Conservation (phyloP, 495 filamentous ascomycete genomes). For the Xylaria telfairii region DNA sequence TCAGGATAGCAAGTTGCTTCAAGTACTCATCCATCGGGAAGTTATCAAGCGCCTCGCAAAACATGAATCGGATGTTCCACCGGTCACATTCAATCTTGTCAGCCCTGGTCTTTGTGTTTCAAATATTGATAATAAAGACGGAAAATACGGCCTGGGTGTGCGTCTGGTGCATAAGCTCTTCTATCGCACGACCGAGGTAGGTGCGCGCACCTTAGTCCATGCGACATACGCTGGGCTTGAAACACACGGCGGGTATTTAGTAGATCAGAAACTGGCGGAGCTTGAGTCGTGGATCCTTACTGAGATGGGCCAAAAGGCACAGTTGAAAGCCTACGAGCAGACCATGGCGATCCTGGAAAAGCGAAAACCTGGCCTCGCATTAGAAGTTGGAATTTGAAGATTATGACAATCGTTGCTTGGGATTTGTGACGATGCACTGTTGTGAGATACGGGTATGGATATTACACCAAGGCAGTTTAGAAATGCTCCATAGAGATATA, state of each 20-base stretch:
- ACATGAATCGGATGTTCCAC: background rate
- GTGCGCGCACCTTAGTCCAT: constrained; percentile 1
- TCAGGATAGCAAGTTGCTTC: constrained; percentile 10
- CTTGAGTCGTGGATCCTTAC: constrained; percentile 17
- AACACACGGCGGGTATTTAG: constrained; percentile 16
- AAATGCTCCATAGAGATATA: background rate
- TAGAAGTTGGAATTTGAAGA: background rate
- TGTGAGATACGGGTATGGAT: background rate
- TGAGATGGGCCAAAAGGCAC: constrained; percentile 12
- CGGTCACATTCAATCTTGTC: constrained; percentile 1
- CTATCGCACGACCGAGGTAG: constrained; percentile 17
- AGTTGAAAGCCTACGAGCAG: constrained; percentile 20
- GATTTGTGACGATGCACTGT: background rate
- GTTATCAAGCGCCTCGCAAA: background rate
- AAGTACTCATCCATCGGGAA: constrained; percentile 2
- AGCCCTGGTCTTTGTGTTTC: background rate
- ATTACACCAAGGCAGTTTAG: background rate
- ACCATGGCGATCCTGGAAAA: constrained; percentile 19
- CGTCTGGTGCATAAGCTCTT: background rate
- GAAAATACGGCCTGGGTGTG: background rate
- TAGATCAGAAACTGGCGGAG: background rate
- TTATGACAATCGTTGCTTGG: background rate
- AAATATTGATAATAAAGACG: background rate
- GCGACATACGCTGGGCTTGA: background rate
- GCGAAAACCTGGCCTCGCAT: constrained; percentile 1